Evolutionary conservation across 2,329 filamentous ascomycete species (phyloP), one percentile per base, ranked within the genome.

Genomic region (Neonectria ditissima): DNA sequence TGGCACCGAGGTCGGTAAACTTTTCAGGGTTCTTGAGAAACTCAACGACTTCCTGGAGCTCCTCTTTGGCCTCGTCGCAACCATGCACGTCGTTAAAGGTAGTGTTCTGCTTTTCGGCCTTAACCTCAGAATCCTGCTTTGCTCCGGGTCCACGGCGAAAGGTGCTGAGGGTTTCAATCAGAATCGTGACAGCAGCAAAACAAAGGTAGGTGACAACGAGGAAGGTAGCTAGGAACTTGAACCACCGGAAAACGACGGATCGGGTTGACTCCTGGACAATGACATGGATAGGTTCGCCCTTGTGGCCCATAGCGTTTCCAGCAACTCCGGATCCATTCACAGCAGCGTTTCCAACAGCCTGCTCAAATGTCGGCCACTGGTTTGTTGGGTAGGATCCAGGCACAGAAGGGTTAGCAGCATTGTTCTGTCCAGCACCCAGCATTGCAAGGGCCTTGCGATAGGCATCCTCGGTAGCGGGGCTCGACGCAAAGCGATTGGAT

Each of bases 51-150:
- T 99, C 96, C 79, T 97, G 92, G 4, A 99, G 87, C 79, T 99
- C 96, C 74, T 99, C 97, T 82, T 98, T 99, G 68, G 96, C 96
- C 80, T 99, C 97, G 68, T 98, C 94, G 71, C 95, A 98, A 55
- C 96, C 96, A 76, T 99, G 96, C 7, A 99, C 96, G 77, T 99
- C 96, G 62, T 86, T 87, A 81, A 99, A 99, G 50, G 92, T 90
- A 20, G 94, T 94, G 62, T 88, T 97, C 78, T 99, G 96, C 72
- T 94, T 90, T 78, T 98, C 93, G 8, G 96, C 91, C 77, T 97
- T 95, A 65, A 94, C 94, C 80, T 99, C 94, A 65, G 92, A 92
- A 71, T 89, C 90, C 61, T 90, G 87, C 75, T 86, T 87, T 55
- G 89, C 89, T 13, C 90, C 89, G 10, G 94, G 90, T 10, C 73